Base-by-base conservation (phyloP, 495 filamentous ascomycete genomes). In the Lophiotrema nucula region DNA sequence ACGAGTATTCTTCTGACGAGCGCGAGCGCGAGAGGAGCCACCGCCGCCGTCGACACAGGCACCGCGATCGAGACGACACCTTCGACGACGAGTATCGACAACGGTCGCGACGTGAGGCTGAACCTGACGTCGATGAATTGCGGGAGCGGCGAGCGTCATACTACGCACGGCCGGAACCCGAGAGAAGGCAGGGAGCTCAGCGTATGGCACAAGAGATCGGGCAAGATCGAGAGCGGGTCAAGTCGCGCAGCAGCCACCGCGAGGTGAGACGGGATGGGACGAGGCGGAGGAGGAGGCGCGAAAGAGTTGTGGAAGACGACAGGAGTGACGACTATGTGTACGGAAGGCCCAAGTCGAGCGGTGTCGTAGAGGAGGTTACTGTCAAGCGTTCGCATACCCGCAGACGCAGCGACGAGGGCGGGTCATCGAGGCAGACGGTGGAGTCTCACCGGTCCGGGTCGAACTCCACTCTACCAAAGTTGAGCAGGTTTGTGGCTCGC, bases 131-230 rank as follows among this genome's bases (percentile, higher is more conserved):
- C 25, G 39, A 63, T 63, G 60, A 63, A 38, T 44, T 63, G 50
- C 35, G 60, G 23, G 47, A 28, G 15, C 46, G 53, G 19, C 6
- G 60, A 15, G 53, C 16, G 23, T 53, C 53, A 12, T 63, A 57
- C 31, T 63, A 57, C 25, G 33, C 53, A 21, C 16, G 53, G 18
- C 53, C 60, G 2, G 53, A 52, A 21, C 28, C 53, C 1, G 60
- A 63, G 26, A 4, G 60, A 18, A 46, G 33, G 4, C 46, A 53
- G 12, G 53, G 53, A 15, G n/a, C 53, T 21, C 47, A 63, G 53
- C 60, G 53, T 48, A 63, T 63, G 60, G 60, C 60, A 42, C 60
- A 63, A 42, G 60, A 63, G 53, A 47, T 57, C n/a, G 22, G 41
- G 4, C 8, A 42, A 6, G 53, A 63, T 15, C 19, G 60, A 23